Conservation (phyloP, 2,329 filamentous ascomycete species). For the Cordyceps farinosa region DNA sequence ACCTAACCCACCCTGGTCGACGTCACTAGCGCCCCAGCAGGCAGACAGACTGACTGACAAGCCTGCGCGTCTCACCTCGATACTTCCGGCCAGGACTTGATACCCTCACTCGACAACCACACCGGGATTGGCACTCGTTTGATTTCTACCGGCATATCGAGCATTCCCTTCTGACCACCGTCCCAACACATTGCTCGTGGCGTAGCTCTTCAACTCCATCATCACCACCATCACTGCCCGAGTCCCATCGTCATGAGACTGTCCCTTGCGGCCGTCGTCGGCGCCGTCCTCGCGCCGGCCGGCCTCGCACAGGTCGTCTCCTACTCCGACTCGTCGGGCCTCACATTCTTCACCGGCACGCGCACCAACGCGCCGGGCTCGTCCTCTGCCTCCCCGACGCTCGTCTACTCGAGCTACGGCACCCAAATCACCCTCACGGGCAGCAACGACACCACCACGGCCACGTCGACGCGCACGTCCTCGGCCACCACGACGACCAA, state of each 20-base stretch:
- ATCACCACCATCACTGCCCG: background rate
- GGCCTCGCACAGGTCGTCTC: constrained; percentile 23
- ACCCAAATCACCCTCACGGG: constrained; percentile 41
- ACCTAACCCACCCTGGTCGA: background rate
- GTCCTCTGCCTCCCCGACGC: constrained; percentile 39
- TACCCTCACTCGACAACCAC: constrained; percentile 2
- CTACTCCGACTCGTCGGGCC: constrained; percentile 31
- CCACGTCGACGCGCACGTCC: constrained; percentile 31
- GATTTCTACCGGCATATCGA: background rate
- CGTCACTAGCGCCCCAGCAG: background rate
- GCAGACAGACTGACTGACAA: background rate
- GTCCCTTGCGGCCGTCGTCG: background rate
- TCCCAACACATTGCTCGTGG: background rate
- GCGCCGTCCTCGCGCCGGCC: constrained; percentile 5
- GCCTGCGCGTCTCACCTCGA: background rate
- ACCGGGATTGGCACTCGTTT: background rate
- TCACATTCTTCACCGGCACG: constrained; percentile 37
- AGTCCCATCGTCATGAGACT: background rate
- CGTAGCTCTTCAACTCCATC: background rate
- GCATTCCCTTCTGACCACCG: background rate
- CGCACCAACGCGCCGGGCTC: constrained; percentile 37
- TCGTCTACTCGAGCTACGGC: constrained; percentile 42
- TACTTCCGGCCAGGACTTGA: background rate
- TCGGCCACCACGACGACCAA: constrained; percentile 27
- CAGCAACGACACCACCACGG: constrained; percentile 30